phyloP scores from a whole-genome alignment of 2,329 filamentous ascomycete genomes.

The Allantophomopsis lycopodina region DNA sequence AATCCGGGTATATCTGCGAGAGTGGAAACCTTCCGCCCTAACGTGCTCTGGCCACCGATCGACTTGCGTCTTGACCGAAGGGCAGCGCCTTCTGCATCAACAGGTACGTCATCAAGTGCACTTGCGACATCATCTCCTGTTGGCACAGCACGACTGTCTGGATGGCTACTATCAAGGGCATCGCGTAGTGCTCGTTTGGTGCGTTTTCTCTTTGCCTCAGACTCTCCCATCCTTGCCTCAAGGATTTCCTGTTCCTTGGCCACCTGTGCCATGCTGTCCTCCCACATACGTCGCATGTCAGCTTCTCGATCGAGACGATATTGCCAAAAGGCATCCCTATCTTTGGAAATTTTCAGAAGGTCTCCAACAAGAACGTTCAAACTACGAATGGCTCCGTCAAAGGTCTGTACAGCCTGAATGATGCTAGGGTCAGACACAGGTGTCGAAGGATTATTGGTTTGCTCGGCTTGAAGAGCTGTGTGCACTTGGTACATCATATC shows the following conservation, averaged over 20 bases:
- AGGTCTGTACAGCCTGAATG: slow-evolving; percentile 66
- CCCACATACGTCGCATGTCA: slow-evolving; percentile 91
- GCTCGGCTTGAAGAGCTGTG: slow-evolving; percentile 63
- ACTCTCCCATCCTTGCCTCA: slow-evolving; percentile 75
- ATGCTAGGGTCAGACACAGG: slow-evolving; percentile 66
- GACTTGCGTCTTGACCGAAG: slow-evolving; percentile 39
- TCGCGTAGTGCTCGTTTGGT: slow-evolving; percentile 85
- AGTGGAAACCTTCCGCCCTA: too few species aligned
- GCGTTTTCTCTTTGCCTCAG: slow-evolving; percentile 76
- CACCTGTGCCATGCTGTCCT: slow-evolving; percentile 97
- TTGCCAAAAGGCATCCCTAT: slow-evolving; percentile 95
- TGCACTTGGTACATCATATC: slow-evolving; percentile 82
- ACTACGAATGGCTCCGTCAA: slow-evolving; percentile 81
- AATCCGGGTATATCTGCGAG: slow-evolving; percentile 60
- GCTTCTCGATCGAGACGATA: slow-evolving; percentile 84
- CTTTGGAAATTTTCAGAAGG: slow-evolving; percentile 79
- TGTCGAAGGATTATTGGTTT: slow-evolving; percentile 52
- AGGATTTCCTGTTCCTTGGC: slow-evolving; percentile 87
- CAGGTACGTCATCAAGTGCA: slow-evolving; percentile 12
- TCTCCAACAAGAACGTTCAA: slow-evolving; percentile 75
- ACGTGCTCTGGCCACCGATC: slow-evolving; percentile 13
- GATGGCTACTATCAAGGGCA: slow-evolving; percentile 51
- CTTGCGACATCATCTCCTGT: slow-evolving; percentile 10
- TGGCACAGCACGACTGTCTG: slow-evolving; percentile 1
- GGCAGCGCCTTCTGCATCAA: slow-evolving; percentile 20